These are phyloP conservation scores for Chrysoporthe austroafricana DNA, from an alignment of 2,329 filamentous ascomycete species.

Conservation along the genomic window DNA sequence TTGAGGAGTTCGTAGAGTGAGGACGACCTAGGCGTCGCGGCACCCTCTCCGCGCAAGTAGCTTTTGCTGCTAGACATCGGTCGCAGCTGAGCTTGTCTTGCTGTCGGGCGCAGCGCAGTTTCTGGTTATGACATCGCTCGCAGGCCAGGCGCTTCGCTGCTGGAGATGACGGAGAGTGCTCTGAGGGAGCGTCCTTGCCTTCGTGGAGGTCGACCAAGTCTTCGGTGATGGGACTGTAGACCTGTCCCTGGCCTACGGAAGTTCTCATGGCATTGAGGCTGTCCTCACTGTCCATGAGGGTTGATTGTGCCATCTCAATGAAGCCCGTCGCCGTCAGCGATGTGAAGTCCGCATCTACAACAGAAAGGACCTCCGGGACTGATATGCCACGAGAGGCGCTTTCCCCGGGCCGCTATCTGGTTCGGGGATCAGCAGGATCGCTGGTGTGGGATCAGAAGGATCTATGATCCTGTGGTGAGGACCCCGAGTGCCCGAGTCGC, in stretches of 20 bases:
- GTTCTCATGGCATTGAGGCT: neutral
- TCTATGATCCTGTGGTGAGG: neutral
- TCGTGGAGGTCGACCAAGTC: neutral
- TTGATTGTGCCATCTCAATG: neutral
- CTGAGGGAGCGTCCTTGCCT: neutral
- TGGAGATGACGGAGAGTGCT: neutral
- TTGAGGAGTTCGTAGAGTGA: conserved; percentile 6
- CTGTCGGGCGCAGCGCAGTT: conserved; percentile 11
- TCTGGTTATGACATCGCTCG: conserved; percentile 14
- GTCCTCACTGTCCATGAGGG: neutral
- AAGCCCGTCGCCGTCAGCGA: neutral
- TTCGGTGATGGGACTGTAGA: conserved; percentile 7
- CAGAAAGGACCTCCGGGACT: neutral
- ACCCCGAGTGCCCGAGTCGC: neutral
- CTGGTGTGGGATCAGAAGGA: neutral
- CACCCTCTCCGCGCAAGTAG: conserved; percentile 5
- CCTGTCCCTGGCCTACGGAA: neutral
- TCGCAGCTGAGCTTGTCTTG: conserved; percentile 11
- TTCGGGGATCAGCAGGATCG: neutral
- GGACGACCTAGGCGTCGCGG: conserved; percentile 11
- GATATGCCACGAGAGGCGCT: neutral
- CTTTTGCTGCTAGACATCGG: conserved; percentile 4
- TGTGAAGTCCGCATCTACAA: too few relatives aligned
- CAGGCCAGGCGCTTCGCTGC: conserved; percentile 7
- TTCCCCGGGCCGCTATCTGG: neutral